phyloP scores from a whole-genome alignment of 371 early-diverging fungal genomes.

The Syncephalastrum sp. region DNA sequence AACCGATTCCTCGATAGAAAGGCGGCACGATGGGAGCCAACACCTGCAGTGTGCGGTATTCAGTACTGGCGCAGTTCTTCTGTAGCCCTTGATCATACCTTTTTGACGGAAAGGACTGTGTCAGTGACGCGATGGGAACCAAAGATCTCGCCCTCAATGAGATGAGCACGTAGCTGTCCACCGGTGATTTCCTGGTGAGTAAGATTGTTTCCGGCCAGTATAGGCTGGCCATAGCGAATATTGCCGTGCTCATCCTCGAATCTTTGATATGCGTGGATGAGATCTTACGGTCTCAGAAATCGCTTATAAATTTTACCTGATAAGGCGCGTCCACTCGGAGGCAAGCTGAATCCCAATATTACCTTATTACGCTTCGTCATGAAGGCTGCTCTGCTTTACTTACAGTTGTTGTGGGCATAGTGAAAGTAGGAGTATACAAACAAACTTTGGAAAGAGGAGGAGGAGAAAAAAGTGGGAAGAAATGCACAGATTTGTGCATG shows the following conservation, averaged over 20 bases:
- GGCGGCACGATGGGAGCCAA: slow-evolving; percentile 43
- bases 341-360: slow-evolving; percentile 7
- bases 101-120: slow-evolving; percentile 32
- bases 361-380: neutral
- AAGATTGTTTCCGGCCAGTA: slow-evolving; percentile 12
- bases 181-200: slow-evolving; percentile 16
- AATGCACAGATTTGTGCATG: no score
- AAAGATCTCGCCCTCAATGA: slow-evolving; percentile 47
- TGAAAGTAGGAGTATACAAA: neutral
- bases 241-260: slow-evolving; percentile 48
- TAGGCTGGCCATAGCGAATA: slow-evolving; percentile 46
- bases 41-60: slow-evolving; percentile 15
- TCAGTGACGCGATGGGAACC: slow-evolving; percentile 35
- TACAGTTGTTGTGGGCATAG: slow-evolving; percentile 12
- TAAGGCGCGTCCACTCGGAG: slow-evolving; percentile 25
- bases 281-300: neutral
- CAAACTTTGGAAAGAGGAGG: neutral
- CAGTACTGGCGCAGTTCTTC: neutral
- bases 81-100: slow-evolving; percentile 18
- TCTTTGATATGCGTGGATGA: slow-evolving; percentile 14
- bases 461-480: slow-evolving; percentile 5
- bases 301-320: slow-evolving; percentile 13
- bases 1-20: slow-evolving; percentile 55
- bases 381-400: neutral
- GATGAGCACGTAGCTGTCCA: slow-evolving; percentile 31